Percentiles rank a stretch among this genome's conserved stretches.
phyloP scores from a whole-genome alignment of 768 basidiomycete species.

The Mycena metata region DNA sequence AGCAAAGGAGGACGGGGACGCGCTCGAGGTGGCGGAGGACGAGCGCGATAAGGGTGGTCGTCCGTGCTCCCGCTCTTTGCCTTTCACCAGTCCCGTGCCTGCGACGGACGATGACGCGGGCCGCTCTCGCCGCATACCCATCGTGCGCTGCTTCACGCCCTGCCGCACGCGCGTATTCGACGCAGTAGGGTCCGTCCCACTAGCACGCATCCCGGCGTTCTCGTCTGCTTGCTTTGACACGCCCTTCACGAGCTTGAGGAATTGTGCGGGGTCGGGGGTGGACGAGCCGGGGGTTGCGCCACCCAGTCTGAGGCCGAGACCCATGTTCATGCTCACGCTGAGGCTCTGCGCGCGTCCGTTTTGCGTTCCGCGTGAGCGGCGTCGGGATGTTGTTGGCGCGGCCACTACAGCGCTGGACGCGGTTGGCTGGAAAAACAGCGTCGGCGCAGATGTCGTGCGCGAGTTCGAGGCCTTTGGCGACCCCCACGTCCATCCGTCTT shows the following conservation, averaged over 20 bases:
- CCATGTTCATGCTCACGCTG: neutral
- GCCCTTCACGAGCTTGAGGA: slow-evolving; percentile 16
- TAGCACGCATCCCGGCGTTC: slow-evolving; percentile 26
- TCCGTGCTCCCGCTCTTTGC: slow-evolving; percentile 25
- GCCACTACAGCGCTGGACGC: neutral
- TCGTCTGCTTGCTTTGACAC: slow-evolving; percentile 31
- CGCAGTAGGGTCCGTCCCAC: neutral
- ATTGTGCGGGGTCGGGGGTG: slow-evolving; percentile 5
- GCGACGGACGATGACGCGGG: neutral
- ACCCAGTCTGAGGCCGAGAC: neutral
- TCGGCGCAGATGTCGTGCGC: neutral
- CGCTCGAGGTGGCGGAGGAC: neutral
- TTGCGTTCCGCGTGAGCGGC: slow-evolving; percentile 10
- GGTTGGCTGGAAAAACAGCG: neutral
- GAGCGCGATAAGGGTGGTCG: neutral
- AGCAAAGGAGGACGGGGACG: neutral
- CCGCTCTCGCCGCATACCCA: neutral
- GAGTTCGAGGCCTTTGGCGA: slow-evolving; percentile 11
- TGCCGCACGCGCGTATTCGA: neutral
- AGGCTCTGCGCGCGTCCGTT: neutral
- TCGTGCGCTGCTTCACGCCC: slow-evolving; percentile 30
- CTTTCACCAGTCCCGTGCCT: slow-evolving; percentile 1
- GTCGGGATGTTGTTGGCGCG: neutral
- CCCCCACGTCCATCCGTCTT: slow-evolving; percentile 3
- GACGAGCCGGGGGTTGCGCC: neutral